These are phyloP conservation scores for Coemansia linderi DNA, from an alignment of 371 early-diverging fungal species.

Conservation along the genomic window DNA sequence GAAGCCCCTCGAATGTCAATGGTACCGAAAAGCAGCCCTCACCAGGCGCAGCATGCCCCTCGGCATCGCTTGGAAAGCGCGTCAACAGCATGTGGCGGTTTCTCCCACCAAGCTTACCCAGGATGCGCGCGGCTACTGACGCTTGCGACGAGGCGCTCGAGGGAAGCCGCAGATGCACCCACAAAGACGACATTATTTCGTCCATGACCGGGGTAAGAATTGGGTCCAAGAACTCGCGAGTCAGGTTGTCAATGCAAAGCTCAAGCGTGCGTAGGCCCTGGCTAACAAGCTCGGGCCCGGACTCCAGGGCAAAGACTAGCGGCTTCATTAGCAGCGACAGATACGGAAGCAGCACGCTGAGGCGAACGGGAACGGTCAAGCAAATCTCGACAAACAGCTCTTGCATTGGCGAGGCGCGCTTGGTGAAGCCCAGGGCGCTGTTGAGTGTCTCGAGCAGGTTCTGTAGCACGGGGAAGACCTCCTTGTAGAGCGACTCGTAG, in stretches of 20 bases:
- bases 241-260: conserved; percentile 96
- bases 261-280: conserved; percentile 97
- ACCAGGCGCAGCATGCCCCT: not conserved
- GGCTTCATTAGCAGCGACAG: conserved; percentile 95
- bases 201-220: conserved; percentile 91
- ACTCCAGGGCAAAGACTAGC: conserved; percentile 89
- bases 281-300: conserved; percentile 87
- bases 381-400: conserved; percentile 88
- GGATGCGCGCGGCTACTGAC: conserved; percentile 86
- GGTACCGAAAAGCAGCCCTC: conserved; percentile 19
- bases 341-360: conserved; percentile 93
- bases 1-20: conserved; percentile 45
- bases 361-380: conserved; percentile 94
- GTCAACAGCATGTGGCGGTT: conserved; percentile 54
- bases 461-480: conserved; percentile 90
- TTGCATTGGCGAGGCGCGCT: conserved; percentile 81
- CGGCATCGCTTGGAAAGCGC: conserved; percentile 25
- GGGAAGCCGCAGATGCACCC: conserved; percentile 80
- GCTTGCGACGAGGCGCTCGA: conserved; percentile 71
- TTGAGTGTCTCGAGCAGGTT: conserved; percentile 89
- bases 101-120: conserved; percentile 94
- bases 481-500: conserved; percentile 81
- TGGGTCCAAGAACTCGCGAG: conserved; percentile 95
- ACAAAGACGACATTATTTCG: conserved; percentile 90
- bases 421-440: conserved; percentile 69